Evolutionary conservation across 345 rosid species (phyloP).

Genomic region (Syzygium oleosum): DNA sequence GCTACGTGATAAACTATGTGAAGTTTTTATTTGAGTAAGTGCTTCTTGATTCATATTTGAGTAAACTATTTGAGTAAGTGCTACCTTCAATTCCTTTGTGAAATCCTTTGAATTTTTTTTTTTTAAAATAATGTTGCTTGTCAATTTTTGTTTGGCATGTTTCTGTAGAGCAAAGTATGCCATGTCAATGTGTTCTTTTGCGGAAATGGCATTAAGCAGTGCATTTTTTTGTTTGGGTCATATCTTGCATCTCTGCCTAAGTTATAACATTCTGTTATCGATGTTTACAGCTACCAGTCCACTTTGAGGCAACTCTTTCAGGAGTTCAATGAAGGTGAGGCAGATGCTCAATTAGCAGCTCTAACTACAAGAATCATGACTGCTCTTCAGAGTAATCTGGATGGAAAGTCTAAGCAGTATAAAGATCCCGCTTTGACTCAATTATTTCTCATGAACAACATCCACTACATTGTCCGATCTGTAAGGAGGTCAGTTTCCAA

Average conservation of each 20-base stretch:
- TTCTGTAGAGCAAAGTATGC: not conserved
- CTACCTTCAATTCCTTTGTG: not conserved
- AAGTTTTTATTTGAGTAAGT: slow-evolving; percentile 95
- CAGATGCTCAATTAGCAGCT: slow-evolving; percentile 50
- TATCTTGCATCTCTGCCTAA: not conserved
- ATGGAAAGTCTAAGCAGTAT: slow-evolving; percentile 94
- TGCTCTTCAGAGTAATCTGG: slow-evolving; percentile 81
- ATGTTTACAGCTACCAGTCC: slow-evolving; percentile 59
- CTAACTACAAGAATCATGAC: slow-evolving; percentile 83
- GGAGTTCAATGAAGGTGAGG: slow-evolving; percentile 55
- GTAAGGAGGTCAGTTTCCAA: slow-evolving; percentile 57
- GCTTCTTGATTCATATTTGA: not conserved
- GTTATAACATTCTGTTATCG: not conserved
- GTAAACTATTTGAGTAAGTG: slow-evolving; percentile 93
- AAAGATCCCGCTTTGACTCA: slow-evolving; percentile 91
- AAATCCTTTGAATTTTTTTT: not conserved
- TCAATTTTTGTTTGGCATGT: not conserved
- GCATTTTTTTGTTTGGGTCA: not conserved
- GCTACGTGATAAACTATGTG: slow-evolving; percentile 94
- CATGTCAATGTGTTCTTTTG: not conserved
- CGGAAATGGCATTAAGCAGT: not conserved
- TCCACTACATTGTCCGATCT: slow-evolving; percentile 97
- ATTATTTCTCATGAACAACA: slow-evolving; percentile 92
- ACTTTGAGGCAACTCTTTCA: slow-evolving; percentile 81
- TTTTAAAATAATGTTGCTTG: not conserved